A percentile compares a stretch with the other conserved stretches of the same genome.
Evolutionary conservation across 176 grass and related monocot species (phyloP).

Genomic region (Eragrostis nindensis): DNA sequence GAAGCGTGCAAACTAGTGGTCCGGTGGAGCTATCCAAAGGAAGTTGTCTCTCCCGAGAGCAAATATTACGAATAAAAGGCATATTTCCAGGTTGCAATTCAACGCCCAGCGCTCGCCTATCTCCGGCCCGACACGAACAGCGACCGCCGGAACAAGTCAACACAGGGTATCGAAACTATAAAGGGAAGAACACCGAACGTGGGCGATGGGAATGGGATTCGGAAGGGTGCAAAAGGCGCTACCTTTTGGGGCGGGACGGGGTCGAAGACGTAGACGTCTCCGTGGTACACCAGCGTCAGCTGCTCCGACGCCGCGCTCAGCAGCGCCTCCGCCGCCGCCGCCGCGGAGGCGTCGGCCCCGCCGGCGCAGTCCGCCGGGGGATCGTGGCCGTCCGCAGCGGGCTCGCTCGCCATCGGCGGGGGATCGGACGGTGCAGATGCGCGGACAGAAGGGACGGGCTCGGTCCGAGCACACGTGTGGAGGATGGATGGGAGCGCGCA

Average conservation of each 20-base stretch:
- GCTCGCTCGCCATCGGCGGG: constrained; percentile 53
- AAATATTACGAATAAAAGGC: not conserved
- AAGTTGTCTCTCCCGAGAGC: not conserved
- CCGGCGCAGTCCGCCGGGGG: constrained; percentile 16
- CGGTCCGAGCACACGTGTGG: constrained; percentile 51
- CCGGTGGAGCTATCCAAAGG: not conserved
- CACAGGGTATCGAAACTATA: not conserved
- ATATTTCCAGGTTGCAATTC: not conserved
- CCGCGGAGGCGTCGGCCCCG: constrained; percentile 12
- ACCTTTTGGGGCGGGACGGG: constrained; percentile 81
- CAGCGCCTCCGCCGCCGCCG: constrained; percentile 44
- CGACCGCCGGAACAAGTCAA: constrained; percentile 33
- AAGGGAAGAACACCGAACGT: not conserved
- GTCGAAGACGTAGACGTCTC: constrained; percentile 84
- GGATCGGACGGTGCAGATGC: constrained; percentile 53
- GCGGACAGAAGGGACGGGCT: not conserved
- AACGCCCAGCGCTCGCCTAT: constrained; percentile 6
- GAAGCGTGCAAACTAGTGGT: not conserved
- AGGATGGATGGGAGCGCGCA: not conserved
- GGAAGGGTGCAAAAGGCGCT: constrained; percentile 35
- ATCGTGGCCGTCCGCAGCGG: constrained; percentile 44
- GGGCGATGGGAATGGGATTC: not conserved
- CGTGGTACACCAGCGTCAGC: constrained; percentile 77
- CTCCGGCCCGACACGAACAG: not conserved
- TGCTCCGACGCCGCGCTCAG: constrained; percentile 65